phyloP scores from a whole-genome alignment of 106 monocot genomes.

The Dioscorea alata region DNA sequence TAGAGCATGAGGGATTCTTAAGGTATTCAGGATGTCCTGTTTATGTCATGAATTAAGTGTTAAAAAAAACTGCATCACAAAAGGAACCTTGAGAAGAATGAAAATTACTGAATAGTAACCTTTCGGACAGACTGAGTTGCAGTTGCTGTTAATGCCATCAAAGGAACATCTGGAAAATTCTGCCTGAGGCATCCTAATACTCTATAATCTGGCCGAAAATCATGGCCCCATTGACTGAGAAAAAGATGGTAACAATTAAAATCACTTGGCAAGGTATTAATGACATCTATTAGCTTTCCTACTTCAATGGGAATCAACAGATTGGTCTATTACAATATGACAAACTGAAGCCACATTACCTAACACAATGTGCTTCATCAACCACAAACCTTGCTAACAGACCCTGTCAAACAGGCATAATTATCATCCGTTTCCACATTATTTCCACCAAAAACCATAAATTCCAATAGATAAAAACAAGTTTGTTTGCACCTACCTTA shows the following conservation, averaged over 20 bases:
- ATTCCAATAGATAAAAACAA: conserved; percentile 3
- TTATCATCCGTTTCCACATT: conserved; percentile 10
- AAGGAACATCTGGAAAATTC: conserved; percentile 61
- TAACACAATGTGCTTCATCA: conserved; percentile 97
- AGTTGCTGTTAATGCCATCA: conserved; percentile 97
- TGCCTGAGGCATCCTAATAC: conserved; percentile 76
- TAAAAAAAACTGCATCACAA: background rate
- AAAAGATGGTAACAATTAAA: conserved; percentile 1
- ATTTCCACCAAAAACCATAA: background rate
- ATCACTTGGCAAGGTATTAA: background rate
- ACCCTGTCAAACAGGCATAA: conserved; percentile 34
- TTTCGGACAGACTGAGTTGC: conserved; percentile 74
- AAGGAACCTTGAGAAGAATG: background rate
- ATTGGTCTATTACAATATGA: background rate
- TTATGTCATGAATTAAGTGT: conserved; percentile 5
- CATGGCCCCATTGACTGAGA: conserved; percentile 94
- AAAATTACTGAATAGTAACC: conserved; percentile 24
- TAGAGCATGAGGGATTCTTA: conserved; percentile 70
- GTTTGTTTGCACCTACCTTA: conserved; percentile 45
- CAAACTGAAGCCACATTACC: conserved; percentile 34
- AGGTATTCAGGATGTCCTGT: conserved; percentile 74
- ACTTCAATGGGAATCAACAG: background rate
- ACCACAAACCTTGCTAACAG: conserved; percentile 88
- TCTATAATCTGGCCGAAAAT: conserved; percentile 96
- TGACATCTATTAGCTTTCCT: no score